Evolutionary conservation across 257 asterid species (phyloP).

Genomic region (Solanum paucissectum): DNA sequence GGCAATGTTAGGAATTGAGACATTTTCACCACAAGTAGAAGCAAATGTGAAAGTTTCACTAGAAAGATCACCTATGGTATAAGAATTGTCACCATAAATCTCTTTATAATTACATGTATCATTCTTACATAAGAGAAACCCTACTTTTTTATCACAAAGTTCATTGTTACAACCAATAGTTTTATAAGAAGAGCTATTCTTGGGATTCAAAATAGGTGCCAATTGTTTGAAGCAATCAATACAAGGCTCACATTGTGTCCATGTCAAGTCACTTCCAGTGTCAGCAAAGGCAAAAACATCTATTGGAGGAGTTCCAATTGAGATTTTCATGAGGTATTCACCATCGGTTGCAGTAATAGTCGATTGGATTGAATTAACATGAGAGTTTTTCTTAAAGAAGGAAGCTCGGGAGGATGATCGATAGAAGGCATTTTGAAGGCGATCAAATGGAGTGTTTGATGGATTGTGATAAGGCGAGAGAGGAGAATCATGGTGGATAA

Average conservation of each 20-base stretch:
- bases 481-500: conserved; percentile 27
- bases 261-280: conserved; percentile 12
- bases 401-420: conserved; percentile 13
- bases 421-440: background rate
- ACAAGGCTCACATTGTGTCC: conserved; percentile 22
- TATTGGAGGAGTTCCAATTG: conserved; percentile 16
- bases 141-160: background rate
- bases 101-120: background rate
- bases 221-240: background rate
- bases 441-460: conserved; percentile 2
- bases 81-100: conserved; percentile 11
- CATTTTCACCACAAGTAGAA: background rate
- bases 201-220: conserved; percentile 2
- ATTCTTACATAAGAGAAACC: background rate
- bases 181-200: conserved; percentile 3
- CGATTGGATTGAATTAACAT: background rate
- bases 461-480: conserved; percentile 18
- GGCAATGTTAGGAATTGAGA: background rate
- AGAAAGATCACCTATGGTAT: conserved; percentile 6
- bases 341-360: background rate
- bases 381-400: background rate
- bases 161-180: background rate
- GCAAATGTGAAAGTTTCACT: conserved; percentile 22
- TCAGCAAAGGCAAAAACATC: conserved; percentile 4
- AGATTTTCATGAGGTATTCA: conserved; percentile 13